These are phyloP conservation scores for Penicillium dipodomyicola DNA, from an alignment of 495 filamentous ascomycete species.

Conservation along the genomic window DNA sequence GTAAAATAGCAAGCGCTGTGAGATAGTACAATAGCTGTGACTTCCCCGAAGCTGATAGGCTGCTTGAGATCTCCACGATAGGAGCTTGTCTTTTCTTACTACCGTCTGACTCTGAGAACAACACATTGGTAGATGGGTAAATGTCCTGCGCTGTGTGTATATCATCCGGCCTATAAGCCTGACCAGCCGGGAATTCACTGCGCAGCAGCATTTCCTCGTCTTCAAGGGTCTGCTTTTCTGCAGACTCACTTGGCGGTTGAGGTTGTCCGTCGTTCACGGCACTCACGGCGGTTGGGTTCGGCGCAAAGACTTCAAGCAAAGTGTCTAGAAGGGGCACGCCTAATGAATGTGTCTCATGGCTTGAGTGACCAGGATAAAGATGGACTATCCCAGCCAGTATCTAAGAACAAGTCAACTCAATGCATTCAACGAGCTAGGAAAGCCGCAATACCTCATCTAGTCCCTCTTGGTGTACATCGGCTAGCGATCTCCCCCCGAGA, in stretches of 20 bases:
- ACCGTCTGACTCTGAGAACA: slow-evolving; percentile 12
- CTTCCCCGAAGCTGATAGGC: slow-evolving; percentile 56
- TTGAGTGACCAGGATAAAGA: slow-evolving; percentile 17
- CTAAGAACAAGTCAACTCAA: slow-evolving; percentile 25
- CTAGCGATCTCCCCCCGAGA: slow-evolving; percentile 61
- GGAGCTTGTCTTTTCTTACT: slow-evolving; percentile 33
- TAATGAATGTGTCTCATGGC: slow-evolving; percentile 22
- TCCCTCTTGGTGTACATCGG: slow-evolving; percentile 60
- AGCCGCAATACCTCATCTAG: slow-evolving; percentile 58
- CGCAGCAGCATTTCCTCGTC: slow-evolving; percentile 24
- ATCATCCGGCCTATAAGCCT: not conserved
- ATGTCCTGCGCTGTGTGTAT: slow-evolving; percentile 3
- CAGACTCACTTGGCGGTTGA: not conserved
- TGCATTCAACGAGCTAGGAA: not conserved
- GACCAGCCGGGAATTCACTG: not conserved
- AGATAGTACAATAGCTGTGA: slow-evolving; percentile 70
- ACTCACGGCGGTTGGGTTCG: slow-evolving; percentile 7
- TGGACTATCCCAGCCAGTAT: slow-evolving; percentile 48
- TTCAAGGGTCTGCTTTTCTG: slow-evolving; percentile 1
- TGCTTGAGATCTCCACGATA: slow-evolving; percentile 58
- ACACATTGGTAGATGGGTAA: slow-evolving; percentile 8
- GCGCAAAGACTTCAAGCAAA: slow-evolving; percentile 46
- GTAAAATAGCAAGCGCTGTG: slow-evolving; percentile 57
- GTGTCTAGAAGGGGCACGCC: slow-evolving; percentile 50
- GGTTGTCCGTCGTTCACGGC: slow-evolving; percentile 8